A percentile compares a stretch with the other conserved stretches of the same genome.
phyloP scores from a whole-genome alignment of 768 basidiomycete genomes.

The Mycena haematopus region DNA sequence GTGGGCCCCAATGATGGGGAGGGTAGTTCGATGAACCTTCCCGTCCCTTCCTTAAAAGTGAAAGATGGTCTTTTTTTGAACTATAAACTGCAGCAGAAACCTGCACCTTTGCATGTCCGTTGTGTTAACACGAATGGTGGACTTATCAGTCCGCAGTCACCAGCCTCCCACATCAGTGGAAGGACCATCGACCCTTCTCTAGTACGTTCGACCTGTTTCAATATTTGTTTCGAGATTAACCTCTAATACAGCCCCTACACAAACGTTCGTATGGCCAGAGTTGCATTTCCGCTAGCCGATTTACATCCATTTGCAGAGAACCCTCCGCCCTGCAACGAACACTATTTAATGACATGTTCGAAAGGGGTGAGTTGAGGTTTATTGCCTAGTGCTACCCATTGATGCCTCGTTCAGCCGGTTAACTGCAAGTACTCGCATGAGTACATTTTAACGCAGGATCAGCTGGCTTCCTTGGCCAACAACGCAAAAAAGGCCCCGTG shows the following conservation, averaged over 20 bases:
- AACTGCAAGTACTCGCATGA: slow-evolving; percentile 88
- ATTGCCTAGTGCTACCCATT: background rate
- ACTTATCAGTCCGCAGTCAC: slow-evolving; percentile 72
- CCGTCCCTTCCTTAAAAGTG: slow-evolving; percentile 59
- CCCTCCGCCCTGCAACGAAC: slow-evolving; percentile 86
- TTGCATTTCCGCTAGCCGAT: background rate
- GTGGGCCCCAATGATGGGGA: slow-evolving; percentile 55
- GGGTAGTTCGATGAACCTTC: slow-evolving; percentile 51
- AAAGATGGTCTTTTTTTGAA: slow-evolving; percentile 53
- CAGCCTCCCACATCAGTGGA: slow-evolving; percentile 47
- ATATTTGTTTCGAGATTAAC: background rate
- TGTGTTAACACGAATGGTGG: slow-evolving; percentile 61
- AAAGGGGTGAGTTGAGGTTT: slow-evolving; percentile 58
- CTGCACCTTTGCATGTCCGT: slow-evolving; percentile 41
- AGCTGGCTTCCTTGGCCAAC: slow-evolving; percentile 70
- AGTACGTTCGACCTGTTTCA: slow-evolving; percentile 44
- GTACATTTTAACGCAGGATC: slow-evolving; percentile 73
- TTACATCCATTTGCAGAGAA: slow-evolving; percentile 53
- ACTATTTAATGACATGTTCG: slow-evolving; percentile 82
- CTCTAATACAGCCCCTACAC: slow-evolving; percentile 64
- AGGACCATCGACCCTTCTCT: slow-evolving; percentile 67
- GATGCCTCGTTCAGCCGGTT: slow-evolving; percentile 47
- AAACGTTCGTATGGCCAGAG: slow-evolving; percentile 59
- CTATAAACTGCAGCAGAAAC: slow-evolving; percentile 46
- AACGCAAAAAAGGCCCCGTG: slow-evolving; percentile 89